Percentiles rank a stretch among this genome's conserved stretches.
Evolutionary conservation across 1,139 yeast genomes (phyloP).

Genomic region (Nematodospora anomalae): DNA sequence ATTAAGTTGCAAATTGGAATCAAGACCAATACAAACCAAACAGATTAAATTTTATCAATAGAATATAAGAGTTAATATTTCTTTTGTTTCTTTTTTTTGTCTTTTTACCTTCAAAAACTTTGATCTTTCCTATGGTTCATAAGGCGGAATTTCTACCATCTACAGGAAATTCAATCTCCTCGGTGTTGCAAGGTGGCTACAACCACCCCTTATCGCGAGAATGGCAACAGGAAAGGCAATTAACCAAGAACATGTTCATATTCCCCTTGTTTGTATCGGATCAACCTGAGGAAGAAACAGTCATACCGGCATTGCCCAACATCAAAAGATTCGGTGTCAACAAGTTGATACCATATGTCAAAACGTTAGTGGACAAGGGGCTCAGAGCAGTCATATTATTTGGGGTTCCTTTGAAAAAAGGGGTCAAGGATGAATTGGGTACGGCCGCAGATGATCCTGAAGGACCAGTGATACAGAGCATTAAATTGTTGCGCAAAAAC

Average conservation of each 20-base stretch:
- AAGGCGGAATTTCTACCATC: constrained; percentile 65
- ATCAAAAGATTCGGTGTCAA: constrained; percentile 87
- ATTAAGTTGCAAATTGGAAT: too few species aligned
- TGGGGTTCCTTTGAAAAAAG: constrained; percentile 82
- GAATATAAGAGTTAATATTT: too few species aligned
- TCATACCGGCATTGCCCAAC: constrained; percentile 77
- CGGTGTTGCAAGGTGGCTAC: constrained; percentile 90
- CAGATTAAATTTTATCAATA: too few species aligned
- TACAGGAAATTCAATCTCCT: constrained; percentile 63
- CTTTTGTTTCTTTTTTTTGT: too few species aligned
- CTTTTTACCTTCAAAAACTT: too few species aligned
- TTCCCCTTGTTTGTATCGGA: constrained; percentile 90
- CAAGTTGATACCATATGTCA: constrained; percentile 72
- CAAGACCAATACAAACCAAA: too few species aligned
- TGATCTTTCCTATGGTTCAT: too few species aligned
- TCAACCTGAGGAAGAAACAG: constrained; percentile 73
- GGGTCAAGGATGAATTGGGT: constrained; percentile 77
- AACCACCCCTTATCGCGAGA: constrained; percentile 84
- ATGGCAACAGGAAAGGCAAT: constrained; percentile 88
- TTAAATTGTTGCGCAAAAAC: constrained; percentile 57
- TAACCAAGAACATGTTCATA: constrained; percentile 85
- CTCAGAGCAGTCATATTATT: constrained; percentile 81
- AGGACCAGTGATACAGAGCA: constrained; percentile 88
- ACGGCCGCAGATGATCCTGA: constrained; percentile 94
- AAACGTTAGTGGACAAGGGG: constrained; percentile 73